Evolutionary conservation across 1,139 yeast genomes (phyloP).

Genomic region (Williopsis jadinii): DNA sequence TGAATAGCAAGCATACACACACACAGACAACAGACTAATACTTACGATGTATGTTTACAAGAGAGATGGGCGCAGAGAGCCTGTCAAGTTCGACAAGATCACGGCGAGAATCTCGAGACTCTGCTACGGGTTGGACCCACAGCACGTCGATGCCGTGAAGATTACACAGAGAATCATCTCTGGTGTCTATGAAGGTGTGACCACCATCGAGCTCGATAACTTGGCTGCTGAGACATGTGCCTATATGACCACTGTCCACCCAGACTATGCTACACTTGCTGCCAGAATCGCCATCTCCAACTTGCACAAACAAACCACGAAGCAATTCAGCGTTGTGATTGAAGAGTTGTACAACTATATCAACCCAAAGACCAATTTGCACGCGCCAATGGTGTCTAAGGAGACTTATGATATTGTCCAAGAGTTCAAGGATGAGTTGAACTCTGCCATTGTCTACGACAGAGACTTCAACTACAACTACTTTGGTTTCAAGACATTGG

Average conservation of each 20-base stretch:
- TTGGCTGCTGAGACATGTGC: conserved; percentile 73
- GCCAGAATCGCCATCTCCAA: conserved; percentile 92
- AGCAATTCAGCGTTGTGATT: conserved; percentile 66
- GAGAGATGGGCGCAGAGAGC: conserved; percentile 79
- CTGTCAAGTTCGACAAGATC: conserved; percentile 74
- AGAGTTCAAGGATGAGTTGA: conserved; percentile 56
- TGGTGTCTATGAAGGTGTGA: conserved; percentile 94
- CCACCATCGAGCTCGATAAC: conserved; percentile 53
- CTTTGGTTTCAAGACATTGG: conserved; percentile 83
- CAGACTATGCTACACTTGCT: conserved; percentile 90
- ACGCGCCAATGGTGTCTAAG: conserved; percentile 69
- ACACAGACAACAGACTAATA: conserved; percentile 2
- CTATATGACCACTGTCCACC: conserved; percentile 92
- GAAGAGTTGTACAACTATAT: conserved; percentile 52
- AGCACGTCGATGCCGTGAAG: conserved; percentile 81
- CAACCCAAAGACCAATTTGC: conserved; percentile 57
- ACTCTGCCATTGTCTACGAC: conserved; percentile 69
- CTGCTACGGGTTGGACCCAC: conserved; percentile 79
- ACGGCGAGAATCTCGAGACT: conserved; percentile 58
- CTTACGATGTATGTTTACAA: conserved; percentile 45
- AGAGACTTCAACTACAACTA: conserved; percentile 76
- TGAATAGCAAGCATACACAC: neutral
- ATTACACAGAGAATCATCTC: conserved; percentile 85
- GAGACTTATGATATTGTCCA: conserved; percentile 55
- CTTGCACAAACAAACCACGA: conserved; percentile 84